Percentiles rank a stretch among this genome's conserved stretches.
These are phyloP conservation scores for Lentinula sp. DNA, from an alignment of 768 basidiomycete genomes.

Conservation along the genomic window DNA sequence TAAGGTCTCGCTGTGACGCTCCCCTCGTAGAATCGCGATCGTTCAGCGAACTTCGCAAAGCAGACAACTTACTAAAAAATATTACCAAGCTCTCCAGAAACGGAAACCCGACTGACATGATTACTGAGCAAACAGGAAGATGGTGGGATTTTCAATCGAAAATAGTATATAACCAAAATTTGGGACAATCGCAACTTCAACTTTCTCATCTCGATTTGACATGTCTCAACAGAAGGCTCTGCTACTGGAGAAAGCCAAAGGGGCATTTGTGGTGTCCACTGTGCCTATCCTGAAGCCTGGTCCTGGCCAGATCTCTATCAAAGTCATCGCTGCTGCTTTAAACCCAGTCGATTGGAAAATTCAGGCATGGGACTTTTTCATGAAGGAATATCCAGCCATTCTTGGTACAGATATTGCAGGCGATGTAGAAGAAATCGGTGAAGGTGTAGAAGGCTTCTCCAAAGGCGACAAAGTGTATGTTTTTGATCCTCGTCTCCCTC, in stretches of 20 bases:
- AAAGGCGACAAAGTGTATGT: slow-evolving; percentile 50
- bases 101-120: no score
- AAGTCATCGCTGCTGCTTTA: not conserved
- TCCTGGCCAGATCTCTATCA: slow-evolving; percentile 4
- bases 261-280: not conserved
- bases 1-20: no score
- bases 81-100: no score
- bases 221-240: slow-evolving; percentile 6
- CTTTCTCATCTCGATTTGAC: not conserved
- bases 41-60: no score
- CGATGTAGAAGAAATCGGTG: slow-evolving; percentile 43
- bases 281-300: not conserved
- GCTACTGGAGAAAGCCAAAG: not conserved
- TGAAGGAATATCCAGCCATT: slow-evolving; percentile 38
- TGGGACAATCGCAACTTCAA: no score
- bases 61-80: no score
- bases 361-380: slow-evolving; percentile 31
- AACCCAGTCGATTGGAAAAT: slow-evolving; percentile 16
- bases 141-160: no score
- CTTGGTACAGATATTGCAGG: slow-evolving; percentile 48
- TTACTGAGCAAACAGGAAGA: no score
- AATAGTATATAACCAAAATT: no score
- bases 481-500: not conserved
- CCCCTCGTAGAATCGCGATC: no score
- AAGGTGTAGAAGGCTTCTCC: slow-evolving; percentile 42